Evolutionary conservation across 352 stramenopile species (phyloP), one percentile per base, ranked within the genome.

Genomic region (Pythium insidiosum): DNA sequence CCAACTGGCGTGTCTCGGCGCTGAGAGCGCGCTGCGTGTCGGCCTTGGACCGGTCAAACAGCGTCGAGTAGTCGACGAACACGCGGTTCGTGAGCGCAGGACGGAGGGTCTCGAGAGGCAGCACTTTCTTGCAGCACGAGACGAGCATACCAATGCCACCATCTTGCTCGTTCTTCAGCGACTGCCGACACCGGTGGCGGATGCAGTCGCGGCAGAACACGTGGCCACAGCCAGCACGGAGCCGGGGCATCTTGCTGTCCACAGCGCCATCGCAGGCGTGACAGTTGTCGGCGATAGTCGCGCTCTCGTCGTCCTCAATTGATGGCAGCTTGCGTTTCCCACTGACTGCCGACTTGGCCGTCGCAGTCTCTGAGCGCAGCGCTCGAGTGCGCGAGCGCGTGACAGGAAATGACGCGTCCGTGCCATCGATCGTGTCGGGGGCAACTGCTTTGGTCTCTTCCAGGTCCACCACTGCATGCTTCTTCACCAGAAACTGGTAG

Each of bases 161-260:
- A 20, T 61, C 33, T n/a, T 56, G 34, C 16, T 61, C 51, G 25
- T 74, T 63, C 23, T 42, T 40, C 7, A 72, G 34, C 2, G 52
- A 58, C 24, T 38, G 41, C 4, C 44, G 47, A 24, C 60, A 72
- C 9, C 43, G 53, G 21, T 43, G 42, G 20, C 39, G 56, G n/a
- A 80, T 25, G 35, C 68, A 84, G 5, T 41, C 22, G 20, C 20
- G 43, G 24, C 68, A 84, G 33, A 76, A 61, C 6, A 41, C 36
- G 29, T 64, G 58, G 9, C 54, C 54, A 19, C 58, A 61, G 6
- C 22, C 24, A 1, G 41, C 45, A 16, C 25, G 34, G 38, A 50
- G 47, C 4, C 47, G 46, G 24, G 24, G 45, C n/a, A 46, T 54
- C 7, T 16, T 28, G 9, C 29, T n/a, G 44, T 42, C 42, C 21